These are phyloP conservation scores for Euphrasia arctica DNA, from an alignment of 305 asterid species.

Conservation along the genomic window DNA sequence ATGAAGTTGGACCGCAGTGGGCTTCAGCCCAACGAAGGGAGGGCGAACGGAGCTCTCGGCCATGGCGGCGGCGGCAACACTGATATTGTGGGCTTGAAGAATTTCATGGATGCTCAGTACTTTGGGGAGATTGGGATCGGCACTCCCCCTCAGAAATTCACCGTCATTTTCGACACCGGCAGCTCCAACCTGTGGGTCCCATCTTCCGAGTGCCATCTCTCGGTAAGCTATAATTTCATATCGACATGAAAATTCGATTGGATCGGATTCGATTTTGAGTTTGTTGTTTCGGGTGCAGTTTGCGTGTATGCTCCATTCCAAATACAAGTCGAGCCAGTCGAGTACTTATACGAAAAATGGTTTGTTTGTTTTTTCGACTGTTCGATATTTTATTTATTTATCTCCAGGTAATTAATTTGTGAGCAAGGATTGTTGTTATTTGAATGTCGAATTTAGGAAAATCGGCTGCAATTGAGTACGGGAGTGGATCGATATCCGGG, in stretches of 20 bases:
- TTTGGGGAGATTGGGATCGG: constrained; percentile 90
- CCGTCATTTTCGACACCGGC: constrained; percentile 90
- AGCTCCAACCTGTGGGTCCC: constrained; percentile 99
- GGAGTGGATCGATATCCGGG: constrained; percentile 92
- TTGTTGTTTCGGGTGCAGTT: constrained; percentile 42
- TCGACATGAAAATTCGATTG: neutral
- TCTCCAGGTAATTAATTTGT: neutral
- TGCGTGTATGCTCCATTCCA: constrained; percentile 69
- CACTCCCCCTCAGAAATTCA: constrained; percentile 80
- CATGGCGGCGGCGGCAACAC: constrained; percentile 41
- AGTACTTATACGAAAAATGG: constrained; percentile 70
- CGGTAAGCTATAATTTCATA: constrained; percentile 44
- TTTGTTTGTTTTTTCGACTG: constrained; percentile 26
- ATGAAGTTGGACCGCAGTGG: constrained; percentile 49
- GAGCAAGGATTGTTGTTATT: neutral
- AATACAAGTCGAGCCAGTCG: constrained; percentile 65
- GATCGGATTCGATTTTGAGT: neutral
- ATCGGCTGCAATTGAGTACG: constrained; percentile 84
- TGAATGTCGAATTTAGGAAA: constrained; percentile 40
- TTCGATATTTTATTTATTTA: neutral
- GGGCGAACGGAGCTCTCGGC: constrained; percentile 37
- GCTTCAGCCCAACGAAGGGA: constrained; percentile 45
- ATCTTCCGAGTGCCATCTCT: constrained; percentile 74
- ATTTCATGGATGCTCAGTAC: constrained; percentile 96
- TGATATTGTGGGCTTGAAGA: constrained; percentile 71